Evolutionary conservation across 371 early-diverging fungal genomes (phyloP).

Genomic region (Mortierella sp.): DNA sequence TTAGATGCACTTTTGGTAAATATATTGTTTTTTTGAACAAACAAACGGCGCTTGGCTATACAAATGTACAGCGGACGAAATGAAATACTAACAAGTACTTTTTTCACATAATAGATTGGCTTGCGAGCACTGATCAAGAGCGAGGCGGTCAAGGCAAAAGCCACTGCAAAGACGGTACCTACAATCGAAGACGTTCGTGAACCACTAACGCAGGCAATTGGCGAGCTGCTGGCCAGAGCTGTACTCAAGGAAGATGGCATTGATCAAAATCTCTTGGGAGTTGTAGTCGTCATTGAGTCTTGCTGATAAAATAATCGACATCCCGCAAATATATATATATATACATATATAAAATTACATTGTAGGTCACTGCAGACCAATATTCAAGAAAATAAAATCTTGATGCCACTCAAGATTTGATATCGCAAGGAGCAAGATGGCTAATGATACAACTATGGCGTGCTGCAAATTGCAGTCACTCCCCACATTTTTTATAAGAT

Average conservation of each 20-base stretch:
- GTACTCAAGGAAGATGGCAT: constrained; percentile 24
- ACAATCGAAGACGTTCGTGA: constrained; percentile 34
- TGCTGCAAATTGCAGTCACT: too few relatives aligned
- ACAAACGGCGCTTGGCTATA: too few relatives aligned
- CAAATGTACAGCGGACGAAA: neutral
- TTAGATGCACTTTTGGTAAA: constrained; percentile 42
- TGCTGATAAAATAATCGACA: constrained; percentile 4
- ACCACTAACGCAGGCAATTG: constrained; percentile 37
- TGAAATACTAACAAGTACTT: neutral
- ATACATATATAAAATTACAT: too few relatives aligned
- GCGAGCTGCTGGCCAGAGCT: constrained; percentile 18
- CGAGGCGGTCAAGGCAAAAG: constrained; percentile 25
- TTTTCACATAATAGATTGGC: constrained; percentile 23
- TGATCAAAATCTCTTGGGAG: constrained; percentile 16
- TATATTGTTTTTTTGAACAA: neutral
- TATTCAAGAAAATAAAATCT: too few relatives aligned
- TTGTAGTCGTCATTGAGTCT: constrained; percentile 26
- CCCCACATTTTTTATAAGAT: too few relatives aligned
- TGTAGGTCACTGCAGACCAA: too few relatives aligned
- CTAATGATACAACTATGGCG: too few relatives aligned
- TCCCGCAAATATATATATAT: too few relatives aligned
- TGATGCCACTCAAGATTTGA: too few relatives aligned
- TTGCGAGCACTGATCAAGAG: constrained; percentile 34
- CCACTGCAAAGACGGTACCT: neutral
- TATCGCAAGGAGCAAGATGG: too few relatives aligned